Base-by-base conservation (phyloP, 2,329 filamentous ascomycete genomes). In the Hymenoscyphus infarciens region DNA sequence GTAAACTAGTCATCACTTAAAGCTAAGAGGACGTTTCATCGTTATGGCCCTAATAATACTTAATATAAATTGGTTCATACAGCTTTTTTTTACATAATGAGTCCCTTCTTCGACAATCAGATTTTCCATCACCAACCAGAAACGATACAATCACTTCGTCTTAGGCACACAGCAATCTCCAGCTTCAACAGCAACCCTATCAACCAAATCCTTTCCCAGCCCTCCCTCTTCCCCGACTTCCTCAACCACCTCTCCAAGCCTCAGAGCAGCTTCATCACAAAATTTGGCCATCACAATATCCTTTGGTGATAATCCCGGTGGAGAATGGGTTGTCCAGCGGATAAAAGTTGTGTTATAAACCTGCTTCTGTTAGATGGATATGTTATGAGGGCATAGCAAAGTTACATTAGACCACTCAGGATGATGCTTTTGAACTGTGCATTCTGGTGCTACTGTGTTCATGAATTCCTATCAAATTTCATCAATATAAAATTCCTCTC, bases 381-480 rank as follows among this genome's bases (percentile, higher is more conserved):
- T 31, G 6, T 22, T 8, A 19, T 16, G 7, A 27, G 7, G 19
- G 19, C 25, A 25, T 4, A 33, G 33, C 10, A 49, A 29, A 73
- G 79, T 67, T 75, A 87, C 87, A 71, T 92, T 91, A 2, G 86
- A 87, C 88, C 88, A 91, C 74, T 91, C 88, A 0, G 89, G 88
- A 70, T 92, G 89, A 73, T 92, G 89, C 69, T 85, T 88, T 70
- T 83, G 81, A 42, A 83, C 74, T 71, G 88, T 88, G 76, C 87
- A 89, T 70, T 90, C 83, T 35, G 86, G 76, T 11, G 88, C 85
- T 15, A 91, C 82, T 2, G 81, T 81, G n/a, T 87, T 88, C 88
- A 91, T 91, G 75, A 91, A 92, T 66, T 87, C 86, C 87, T 89
- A 65, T n/a, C 33, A 15, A 31, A 49, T 1, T n/a, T 16, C n/a